Base-by-base conservation (phyloP, 345 rosid genomes). In the Arabidopsis arenosa region DNA sequence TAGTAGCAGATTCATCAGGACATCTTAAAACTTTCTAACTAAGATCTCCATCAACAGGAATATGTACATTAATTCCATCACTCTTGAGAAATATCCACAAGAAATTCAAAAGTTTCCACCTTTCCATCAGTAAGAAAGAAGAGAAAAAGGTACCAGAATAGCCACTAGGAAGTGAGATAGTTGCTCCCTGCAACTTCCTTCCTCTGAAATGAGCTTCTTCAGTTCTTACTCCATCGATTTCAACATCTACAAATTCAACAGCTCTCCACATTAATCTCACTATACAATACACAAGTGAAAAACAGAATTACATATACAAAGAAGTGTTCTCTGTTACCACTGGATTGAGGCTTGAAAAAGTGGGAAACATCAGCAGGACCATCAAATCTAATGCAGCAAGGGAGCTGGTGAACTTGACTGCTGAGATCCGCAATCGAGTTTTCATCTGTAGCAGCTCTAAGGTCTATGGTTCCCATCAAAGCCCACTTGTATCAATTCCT, bases 201-300 rank as follows among this genome's bases (percentile, higher is more conserved):
- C 98, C 97, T 81, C 98, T 84, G 80, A 92, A 94, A 85, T 85
- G 78, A 6, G 95, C 89, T 86, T 94, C 93, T 80, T 92, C 86
- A 2, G 80, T 81, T 49, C 35, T 72, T 43, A 90, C 74, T 52
- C 90, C 97, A 67, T 92, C 97, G 58, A 79, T 75, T 68, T 88
- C 91, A 0, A 82, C 57, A 59, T 83, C 97, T 90, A 53, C 35
- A 18, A 48, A 17, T 28, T 28, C 32, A 47, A 72, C 13, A 28
- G 35, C n/a, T 33, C 13, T 8, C 33, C 48, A 59, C 21, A 39
- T 66, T 73, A 26, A 49, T 40, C 49, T 66, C 37, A 1, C 26
- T 7, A 21, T 5, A 75, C 5, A 43, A 15, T 23, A 47, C 9
- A 55, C 8, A 49, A 47, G 49, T 52, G 68, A 72, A 66, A 40